Conservation (phyloP, 768 basidiomycete species). For the Panaeolus cyanescens region DNA sequence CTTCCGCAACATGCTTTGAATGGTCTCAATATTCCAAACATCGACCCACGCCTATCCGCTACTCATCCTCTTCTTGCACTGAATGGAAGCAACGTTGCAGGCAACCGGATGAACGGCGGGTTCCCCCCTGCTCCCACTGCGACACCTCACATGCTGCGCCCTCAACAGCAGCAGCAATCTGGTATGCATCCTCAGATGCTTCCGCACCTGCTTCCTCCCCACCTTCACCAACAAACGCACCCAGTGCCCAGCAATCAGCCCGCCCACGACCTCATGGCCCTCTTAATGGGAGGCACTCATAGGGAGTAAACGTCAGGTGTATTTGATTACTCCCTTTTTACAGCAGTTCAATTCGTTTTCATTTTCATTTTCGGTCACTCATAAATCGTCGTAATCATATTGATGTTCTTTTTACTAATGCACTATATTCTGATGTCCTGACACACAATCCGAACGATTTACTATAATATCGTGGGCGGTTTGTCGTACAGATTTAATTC, state of each 20-base stretch:
- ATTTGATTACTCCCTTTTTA: not conserved
- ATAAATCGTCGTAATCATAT: slow-evolving; percentile 1
- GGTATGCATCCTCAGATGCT: slow-evolving; percentile 60
- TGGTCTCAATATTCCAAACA: slow-evolving; percentile 54
- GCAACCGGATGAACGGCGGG: slow-evolving; percentile 49
- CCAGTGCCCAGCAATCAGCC: slow-evolving; percentile 53
- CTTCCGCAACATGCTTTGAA: slow-evolving; percentile 37
- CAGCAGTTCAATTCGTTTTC: slow-evolving; percentile 1
- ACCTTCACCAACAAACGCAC: slow-evolving; percentile 63
- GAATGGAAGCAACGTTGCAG: slow-evolving; percentile 43
- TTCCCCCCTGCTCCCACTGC: slow-evolving; percentile 42
- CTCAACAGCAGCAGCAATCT: slow-evolving; percentile 56
- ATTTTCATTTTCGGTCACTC: not conserved
- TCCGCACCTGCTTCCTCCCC: slow-evolving; percentile 49
- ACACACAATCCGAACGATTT: not conserved
- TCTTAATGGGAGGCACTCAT: slow-evolving; percentile 75
- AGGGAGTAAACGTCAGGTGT: slow-evolving; percentile 51
- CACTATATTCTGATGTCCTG: slow-evolving; percentile 3
- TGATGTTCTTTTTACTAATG: slow-evolving; percentile 2
- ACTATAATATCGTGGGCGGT: not conserved
- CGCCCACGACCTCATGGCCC: slow-evolving; percentile 78
- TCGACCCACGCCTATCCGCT: slow-evolving; percentile 55
- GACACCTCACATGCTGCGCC: slow-evolving; percentile 50
- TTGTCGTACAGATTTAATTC: slow-evolving; percentile 2
- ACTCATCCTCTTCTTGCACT: slow-evolving; percentile 55